phyloP scores from a whole-genome alignment of 306 rosid genomes.

The Ormosia semicastrata region DNA sequence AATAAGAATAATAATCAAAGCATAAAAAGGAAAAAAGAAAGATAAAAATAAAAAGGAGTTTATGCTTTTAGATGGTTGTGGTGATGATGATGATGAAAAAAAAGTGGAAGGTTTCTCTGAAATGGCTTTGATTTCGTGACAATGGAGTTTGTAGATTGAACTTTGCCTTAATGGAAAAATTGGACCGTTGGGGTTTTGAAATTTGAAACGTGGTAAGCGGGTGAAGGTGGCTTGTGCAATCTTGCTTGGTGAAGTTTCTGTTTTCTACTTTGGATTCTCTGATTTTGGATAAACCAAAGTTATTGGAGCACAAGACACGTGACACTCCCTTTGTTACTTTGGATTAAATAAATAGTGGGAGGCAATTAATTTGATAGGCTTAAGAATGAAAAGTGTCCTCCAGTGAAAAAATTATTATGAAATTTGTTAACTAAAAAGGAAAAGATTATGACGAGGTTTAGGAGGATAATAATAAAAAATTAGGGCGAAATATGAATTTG shows the following conservation, averaged over 20 bases:
- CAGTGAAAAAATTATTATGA: background rate
- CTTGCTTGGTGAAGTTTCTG: conserved; percentile 3
- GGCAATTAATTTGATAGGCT: background rate
- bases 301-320: conserved; percentile 13
- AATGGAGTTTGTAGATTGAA: background rate
- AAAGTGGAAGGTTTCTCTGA: background rate
- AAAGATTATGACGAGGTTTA: too few species aligned
- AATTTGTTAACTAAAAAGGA: background rate
- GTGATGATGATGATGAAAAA: background rate
- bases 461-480: background rate
- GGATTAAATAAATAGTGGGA: background rate
- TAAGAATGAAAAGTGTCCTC: too few species aligned
- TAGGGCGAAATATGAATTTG: background rate
- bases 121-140: conserved; percentile 31
- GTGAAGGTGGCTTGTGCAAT: background rate
- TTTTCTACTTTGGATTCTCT: conserved; percentile 29
- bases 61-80: conserved; percentile 11
- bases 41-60: background rate
- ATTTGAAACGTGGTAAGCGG: conserved; percentile 58
- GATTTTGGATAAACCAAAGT: conserved; percentile 14
- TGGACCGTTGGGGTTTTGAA: conserved; percentile 61
- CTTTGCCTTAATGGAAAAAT: conserved; percentile 26
- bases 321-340: background rate
- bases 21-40: conserved; percentile 6
- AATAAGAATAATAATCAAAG: conserved; percentile 20